Conservation (phyloP, 163 green algal genomes). For the Prototheca cutis region DNA sequence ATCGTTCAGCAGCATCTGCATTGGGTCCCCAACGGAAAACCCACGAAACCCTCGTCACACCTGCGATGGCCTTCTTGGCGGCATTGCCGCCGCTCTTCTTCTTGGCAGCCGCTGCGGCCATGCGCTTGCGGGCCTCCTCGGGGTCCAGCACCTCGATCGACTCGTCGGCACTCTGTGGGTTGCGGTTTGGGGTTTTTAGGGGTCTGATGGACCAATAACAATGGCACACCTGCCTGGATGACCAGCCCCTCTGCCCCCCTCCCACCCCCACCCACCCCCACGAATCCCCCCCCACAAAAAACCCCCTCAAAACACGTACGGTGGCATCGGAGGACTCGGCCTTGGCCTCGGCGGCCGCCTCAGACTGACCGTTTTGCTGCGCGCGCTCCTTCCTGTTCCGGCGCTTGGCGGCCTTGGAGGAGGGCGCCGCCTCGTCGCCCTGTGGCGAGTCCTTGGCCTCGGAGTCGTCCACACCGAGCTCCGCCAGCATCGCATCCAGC, state of each 20-base stretch:
- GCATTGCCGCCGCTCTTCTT: slow-evolving; percentile 16
- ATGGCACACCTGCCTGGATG: too few relatives aligned
- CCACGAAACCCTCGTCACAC: background rate
- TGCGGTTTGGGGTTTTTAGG: too few relatives aligned
- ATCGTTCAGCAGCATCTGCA: background rate
- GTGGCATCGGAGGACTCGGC: background rate
- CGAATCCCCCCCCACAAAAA: too few relatives aligned
- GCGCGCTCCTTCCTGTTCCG: slow-evolving; percentile 23
- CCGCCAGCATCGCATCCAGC: slow-evolving; percentile 27
- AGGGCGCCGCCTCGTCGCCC: background rate
- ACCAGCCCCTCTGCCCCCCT: too few relatives aligned
- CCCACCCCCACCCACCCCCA: too few relatives aligned
- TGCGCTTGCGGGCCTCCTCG: slow-evolving; percentile 13
- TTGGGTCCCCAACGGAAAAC: too few relatives aligned
- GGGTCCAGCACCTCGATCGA: slow-evolving; percentile 5
- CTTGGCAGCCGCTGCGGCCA: slow-evolving; percentile 9
- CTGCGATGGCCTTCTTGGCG: slow-evolving; percentile 3
- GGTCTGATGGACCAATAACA: too few relatives aligned
- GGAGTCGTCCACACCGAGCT: slow-evolving; percentile 31
- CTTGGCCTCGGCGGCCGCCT: background rate
- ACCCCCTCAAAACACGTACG: too few relatives aligned
- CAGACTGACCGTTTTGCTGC: background rate
- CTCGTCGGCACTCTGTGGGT: slow-evolving; percentile 1
- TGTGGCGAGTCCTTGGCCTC: background rate
- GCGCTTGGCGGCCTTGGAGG: slow-evolving; percentile 27